Conservation (phyloP, 1,139 yeast species). For the Pichia norvegensis region DNA sequence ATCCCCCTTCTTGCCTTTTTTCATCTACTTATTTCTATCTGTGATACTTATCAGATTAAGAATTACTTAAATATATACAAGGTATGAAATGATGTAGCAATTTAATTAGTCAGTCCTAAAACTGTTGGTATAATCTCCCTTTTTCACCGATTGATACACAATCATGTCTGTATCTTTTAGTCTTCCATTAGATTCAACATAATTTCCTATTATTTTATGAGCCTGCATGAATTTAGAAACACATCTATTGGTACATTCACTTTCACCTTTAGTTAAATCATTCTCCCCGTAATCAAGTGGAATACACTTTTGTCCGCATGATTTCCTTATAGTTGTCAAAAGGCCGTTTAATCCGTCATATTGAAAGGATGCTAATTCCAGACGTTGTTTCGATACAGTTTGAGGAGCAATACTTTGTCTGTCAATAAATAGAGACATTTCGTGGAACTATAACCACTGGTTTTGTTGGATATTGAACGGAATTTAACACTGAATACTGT, state of each 20-base stretch:
- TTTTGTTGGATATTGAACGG: too few relatives aligned
- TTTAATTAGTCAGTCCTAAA: background rate
- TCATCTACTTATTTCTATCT: too few relatives aligned
- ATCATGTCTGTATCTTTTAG: slow-evolving; percentile 20
- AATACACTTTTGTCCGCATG: slow-evolving; percentile 51
- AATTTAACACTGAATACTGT: too few relatives aligned
- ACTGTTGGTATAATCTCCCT: background rate
- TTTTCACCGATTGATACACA: slow-evolving; percentile 23
- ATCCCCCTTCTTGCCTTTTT: background rate
- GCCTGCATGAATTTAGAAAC: slow-evolving; percentile 65
- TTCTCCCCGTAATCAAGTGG: slow-evolving; percentile 70
- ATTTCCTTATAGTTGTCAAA: slow-evolving; percentile 26
- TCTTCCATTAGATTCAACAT: slow-evolving; percentile 27
- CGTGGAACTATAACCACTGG: background rate
- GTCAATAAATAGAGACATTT: slow-evolving; percentile 61
- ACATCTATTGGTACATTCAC: slow-evolving; percentile 69
- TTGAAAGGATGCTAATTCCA: slow-evolving; percentile 68
- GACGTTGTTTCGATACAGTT: slow-evolving; percentile 58
- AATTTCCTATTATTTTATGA: slow-evolving; percentile 53
- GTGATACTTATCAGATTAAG: too few relatives aligned
- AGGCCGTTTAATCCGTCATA: slow-evolving; percentile 64
- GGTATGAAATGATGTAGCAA: background rate
- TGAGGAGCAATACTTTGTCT: slow-evolving; percentile 29
- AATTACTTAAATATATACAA: background rate
- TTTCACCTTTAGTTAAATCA: slow-evolving; percentile 73